Evolutionary conservation across 192 early-diverging fungal genomes (phyloP).

Genomic region (Linnemannia hyalina): DNA sequence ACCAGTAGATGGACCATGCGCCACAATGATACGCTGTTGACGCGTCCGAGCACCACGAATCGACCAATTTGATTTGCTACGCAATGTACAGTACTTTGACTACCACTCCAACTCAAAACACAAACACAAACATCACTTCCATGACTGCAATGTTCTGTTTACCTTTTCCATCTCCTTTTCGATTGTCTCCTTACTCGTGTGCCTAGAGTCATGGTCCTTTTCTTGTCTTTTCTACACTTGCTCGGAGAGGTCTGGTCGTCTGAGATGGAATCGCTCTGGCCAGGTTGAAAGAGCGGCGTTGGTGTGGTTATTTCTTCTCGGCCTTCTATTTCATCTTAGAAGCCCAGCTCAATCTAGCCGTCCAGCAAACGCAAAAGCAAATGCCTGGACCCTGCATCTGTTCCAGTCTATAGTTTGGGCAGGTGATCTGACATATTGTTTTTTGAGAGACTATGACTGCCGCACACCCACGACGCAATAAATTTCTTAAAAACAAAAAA

Average conservation of each 20-base stretch:
- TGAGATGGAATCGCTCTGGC: background rate
- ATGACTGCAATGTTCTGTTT: background rate
- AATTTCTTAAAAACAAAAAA: too few species aligned
- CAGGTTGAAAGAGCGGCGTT: too few species aligned
- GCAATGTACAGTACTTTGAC: background rate
- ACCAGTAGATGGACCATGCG: constrained; percentile 18
- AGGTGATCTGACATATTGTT: too few species aligned
- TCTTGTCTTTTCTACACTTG: too few species aligned
- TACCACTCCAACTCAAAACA: background rate
- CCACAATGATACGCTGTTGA: constrained; percentile 3
- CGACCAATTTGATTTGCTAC: constrained; percentile 6
- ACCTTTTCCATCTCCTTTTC: background rate
- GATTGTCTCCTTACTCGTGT: background rate
- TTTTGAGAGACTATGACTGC: too few species aligned
- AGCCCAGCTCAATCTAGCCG: background rate
- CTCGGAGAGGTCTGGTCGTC: too few species aligned
- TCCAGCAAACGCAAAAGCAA: too few species aligned
- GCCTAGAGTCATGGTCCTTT: background rate
- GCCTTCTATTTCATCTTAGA: background rate
- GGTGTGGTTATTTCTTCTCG: background rate
- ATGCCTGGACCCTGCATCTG: too few species aligned
- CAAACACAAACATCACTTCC: background rate
- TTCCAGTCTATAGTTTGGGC: too few species aligned
- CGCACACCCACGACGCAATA: too few species aligned
- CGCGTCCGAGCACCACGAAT: background rate